Evolutionary conservation across 164 flowering plant genomes (phyloP).

Genomic region (Paratinospora sagittata): DNA sequence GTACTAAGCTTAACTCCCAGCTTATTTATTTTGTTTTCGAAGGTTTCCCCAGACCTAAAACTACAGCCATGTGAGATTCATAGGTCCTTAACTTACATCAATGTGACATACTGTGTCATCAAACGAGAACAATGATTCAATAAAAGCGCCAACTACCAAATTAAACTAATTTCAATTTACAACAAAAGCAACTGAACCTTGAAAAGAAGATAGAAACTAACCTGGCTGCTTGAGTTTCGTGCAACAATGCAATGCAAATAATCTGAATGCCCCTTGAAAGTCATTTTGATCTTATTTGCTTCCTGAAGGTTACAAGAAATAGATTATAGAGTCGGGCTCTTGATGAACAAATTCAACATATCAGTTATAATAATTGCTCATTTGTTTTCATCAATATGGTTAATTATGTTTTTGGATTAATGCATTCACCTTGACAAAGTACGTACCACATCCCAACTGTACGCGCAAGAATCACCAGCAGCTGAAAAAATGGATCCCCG

Average conservation of each 20-base stretch:
- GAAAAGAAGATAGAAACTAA: conserved; percentile 13
- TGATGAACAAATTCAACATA: not conserved
- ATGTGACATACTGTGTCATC: too few relatives aligned
- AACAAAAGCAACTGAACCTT: too few relatives aligned
- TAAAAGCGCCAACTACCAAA: too few relatives aligned
- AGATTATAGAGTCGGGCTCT: not conserved
- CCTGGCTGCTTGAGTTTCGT: conserved; percentile 71
- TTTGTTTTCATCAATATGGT: not conserved
- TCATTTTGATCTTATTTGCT: conserved; percentile 59
- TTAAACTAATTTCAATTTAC: too few relatives aligned
- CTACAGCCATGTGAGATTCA: too few relatives aligned
- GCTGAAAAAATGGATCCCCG: conserved; percentile 73
- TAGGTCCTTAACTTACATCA: too few relatives aligned
- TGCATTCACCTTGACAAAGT: conserved; percentile 29
- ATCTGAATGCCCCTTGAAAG: conserved; percentile 79
- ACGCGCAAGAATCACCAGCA: conserved; percentile 93
- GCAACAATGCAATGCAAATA: conserved; percentile 81
- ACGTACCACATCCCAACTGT: conserved; percentile 99
- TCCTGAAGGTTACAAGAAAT: conserved; percentile 45
- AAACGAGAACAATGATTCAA: too few relatives aligned
- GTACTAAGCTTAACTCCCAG: too few relatives aligned
- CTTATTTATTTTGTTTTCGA: too few relatives aligned
- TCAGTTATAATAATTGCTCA: not conserved
- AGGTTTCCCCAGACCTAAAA: too few relatives aligned
- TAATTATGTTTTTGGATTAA: not conserved